Base-by-base conservation (phyloP, 768 basidiomycete species). In the Tylopilus sp. region DNA sequence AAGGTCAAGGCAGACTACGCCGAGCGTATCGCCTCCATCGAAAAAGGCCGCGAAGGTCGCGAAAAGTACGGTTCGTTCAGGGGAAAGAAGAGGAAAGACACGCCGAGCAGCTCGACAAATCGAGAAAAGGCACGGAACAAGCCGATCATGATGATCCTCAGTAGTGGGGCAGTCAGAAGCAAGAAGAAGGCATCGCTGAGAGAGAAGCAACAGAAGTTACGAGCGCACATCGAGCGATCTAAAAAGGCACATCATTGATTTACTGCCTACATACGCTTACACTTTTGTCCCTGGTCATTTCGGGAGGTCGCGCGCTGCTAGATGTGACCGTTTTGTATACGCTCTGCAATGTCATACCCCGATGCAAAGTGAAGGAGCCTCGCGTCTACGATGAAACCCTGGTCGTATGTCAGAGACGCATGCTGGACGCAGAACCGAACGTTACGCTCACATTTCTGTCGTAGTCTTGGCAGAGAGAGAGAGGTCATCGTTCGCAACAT, bases 1-100 rank as follows among this genome's bases (percentile, higher is more conserved):
- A 96, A 94, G 75, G 78, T 80, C 30, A 99, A 98, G 71, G 84
- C 91, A 2, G 87, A 90, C 66, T 98, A 98, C 68, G 91, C 90
- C 50, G 95, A 95, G 64, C 87, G 96, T 19, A 81, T 98, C 72
- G 95, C 89, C 6, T 88, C 86, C 9, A 89, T 98, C 57, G 84
- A 88, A 65, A 91, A 92, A 67, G 96, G 96, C 1, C 81, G 95
- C 34, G 95, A 98, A 70, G 96, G 93, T 0, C 80, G 96, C 45
- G 95, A 96, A 68, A 96, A 95, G 73, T 97, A 85, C 66, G 90
- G 90, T 21, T 89, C 89, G 34, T 73, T 82, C 59, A 96, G 88
- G 74, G 93, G 92, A n/a, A 94, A 95, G 76, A 88, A 90, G 72
- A 91, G 83, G 54, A 92, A 92, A 68, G 90, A 77, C 31, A 71